Evolutionary conservation across 306 rosid genomes (phyloP).

Genomic region (Quercus mongolica): DNA sequence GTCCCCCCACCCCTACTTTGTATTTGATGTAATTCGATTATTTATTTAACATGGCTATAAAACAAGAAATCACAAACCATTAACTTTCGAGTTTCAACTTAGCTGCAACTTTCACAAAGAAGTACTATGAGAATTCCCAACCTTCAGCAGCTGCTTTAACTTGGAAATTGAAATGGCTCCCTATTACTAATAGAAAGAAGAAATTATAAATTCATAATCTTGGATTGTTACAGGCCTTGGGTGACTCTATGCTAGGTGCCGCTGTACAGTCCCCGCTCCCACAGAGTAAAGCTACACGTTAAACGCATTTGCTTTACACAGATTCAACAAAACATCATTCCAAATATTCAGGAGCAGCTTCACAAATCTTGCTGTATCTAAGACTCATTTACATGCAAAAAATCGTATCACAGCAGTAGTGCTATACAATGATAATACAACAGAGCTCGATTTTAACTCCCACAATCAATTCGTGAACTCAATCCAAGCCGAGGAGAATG

Average conservation of each 20-base stretch:
- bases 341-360: not conserved
- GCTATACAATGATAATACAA: not conserved
- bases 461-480: not conserved
- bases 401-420: not conserved
- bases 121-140: too few relatives aligned
- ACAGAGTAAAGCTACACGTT: not conserved
- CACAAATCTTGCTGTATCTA: not conserved
- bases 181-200: too few relatives aligned
- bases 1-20: too few relatives aligned
- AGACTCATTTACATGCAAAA: not conserved
- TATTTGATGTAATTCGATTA: too few relatives aligned
- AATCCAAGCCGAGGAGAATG: not conserved
- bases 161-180: too few relatives aligned
- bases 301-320: not conserved
- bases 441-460: not conserved
- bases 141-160: too few relatives aligned
- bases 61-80: too few relatives aligned
- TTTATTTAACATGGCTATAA: too few relatives aligned
- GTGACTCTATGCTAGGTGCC: not conserved
- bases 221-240: not conserved
- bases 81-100: too few relatives aligned
- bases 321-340: not conserved
- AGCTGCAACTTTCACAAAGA: too few relatives aligned
- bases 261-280: not conserved
- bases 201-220: too few relatives aligned